Evolutionary conservation across 2,329 filamentous ascomycete species (phyloP).

Genomic region (Xylariomycetidae sp.): DNA sequence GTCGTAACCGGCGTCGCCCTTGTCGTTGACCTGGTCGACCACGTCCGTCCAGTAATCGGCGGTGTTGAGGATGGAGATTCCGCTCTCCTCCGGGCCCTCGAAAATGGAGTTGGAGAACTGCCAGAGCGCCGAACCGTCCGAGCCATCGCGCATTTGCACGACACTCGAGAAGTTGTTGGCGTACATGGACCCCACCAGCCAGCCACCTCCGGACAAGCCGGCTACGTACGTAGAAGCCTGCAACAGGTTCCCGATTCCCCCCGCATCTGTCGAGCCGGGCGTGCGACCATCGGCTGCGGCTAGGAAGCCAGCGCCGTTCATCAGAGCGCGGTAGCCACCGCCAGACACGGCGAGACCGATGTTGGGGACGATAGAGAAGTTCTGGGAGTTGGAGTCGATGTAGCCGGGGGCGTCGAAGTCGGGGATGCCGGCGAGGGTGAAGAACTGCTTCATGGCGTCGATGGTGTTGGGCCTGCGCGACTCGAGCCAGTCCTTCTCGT

Average conservation of each 20-base stretch:
- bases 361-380: slow-evolving; percentile 46
- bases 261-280: slow-evolving; percentile 47
- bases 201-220: slow-evolving; percentile 68
- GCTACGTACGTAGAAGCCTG: slow-evolving; percentile 67
- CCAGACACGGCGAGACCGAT: slow-evolving; percentile 65
- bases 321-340: slow-evolving; percentile 65
- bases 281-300: slow-evolving; percentile 65
- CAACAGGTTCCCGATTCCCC: slow-evolving; percentile 61
- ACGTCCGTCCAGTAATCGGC: slow-evolving; percentile 57
- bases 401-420: slow-evolving; percentile 58
- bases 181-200: slow-evolving; percentile 69
- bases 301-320: slow-evolving; percentile 64
- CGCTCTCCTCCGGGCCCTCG: slow-evolving; percentile 23
- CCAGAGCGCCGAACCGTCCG: slow-evolving; percentile 27
- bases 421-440: slow-evolving; percentile 66
- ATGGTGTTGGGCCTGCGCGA: slow-evolving; percentile 67
- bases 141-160: slow-evolving; percentile 24
- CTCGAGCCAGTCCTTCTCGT: slow-evolving; percentile 70
- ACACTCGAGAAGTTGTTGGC: slow-evolving; percentile 72
- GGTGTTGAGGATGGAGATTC: slow-evolving; percentile 23
- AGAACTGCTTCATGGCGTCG: slow-evolving; percentile 66
- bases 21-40: slow-evolving; percentile 49
- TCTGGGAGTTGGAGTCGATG: slow-evolving; percentile 59
- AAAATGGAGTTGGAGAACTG: slow-evolving; percentile 32
- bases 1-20: slow-evolving; percentile 58